Percentiles rank a stretch among this genome's conserved stretches.
phyloP scores from a whole-genome alignment of 805 yeast species.

The Kodamaea restingae region DNA sequence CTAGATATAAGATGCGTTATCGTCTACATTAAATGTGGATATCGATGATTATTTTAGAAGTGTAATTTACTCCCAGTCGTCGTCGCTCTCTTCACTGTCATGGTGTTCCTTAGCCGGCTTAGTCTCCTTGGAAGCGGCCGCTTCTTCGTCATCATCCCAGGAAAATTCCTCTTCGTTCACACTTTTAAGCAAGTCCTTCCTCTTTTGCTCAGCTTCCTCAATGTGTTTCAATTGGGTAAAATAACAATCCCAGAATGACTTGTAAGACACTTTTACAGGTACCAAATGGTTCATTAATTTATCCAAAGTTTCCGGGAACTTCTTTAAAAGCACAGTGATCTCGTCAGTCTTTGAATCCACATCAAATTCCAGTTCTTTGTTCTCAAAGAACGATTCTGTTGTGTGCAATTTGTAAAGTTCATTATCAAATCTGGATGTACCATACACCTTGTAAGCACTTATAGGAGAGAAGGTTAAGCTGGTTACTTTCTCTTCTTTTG shows the following conservation, averaged over 20 bases:
- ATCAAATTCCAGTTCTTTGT: slow-evolving; percentile 29
- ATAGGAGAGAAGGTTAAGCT: slow-evolving; percentile 21
- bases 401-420: slow-evolving; percentile 41
- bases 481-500: slow-evolving; percentile 12
- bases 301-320: slow-evolving; percentile 47
- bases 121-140: slow-evolving; percentile 9
- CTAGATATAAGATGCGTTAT: background rate
- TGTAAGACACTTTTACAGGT: slow-evolving; percentile 56
- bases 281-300: slow-evolving; percentile 60
- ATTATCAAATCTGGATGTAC: slow-evolving; percentile 35
- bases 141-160: slow-evolving; percentile 51
- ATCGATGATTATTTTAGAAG: too few relatives aligned
- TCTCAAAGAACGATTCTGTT: slow-evolving; percentile 19
- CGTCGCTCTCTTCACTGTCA: slow-evolving; percentile 29
- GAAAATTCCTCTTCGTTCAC: slow-evolving; percentile 50
- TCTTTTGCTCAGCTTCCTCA: slow-evolving; percentile 56
- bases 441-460: slow-evolving; percentile 23
- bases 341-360: slow-evolving; percentile 48
- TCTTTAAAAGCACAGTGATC: slow-evolving; percentile 44
- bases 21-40: too few relatives aligned
- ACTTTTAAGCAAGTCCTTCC: slow-evolving; percentile 56
- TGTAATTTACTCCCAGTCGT: slow-evolving; percentile 47
- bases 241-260: slow-evolving; percentile 73
- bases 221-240: slow-evolving; percentile 52
- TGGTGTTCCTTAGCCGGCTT: slow-evolving; percentile 6